Percentiles rank a stretch among this genome's conserved stretches.
phyloP scores from a whole-genome alignment of 2,329 filamentous ascomycete genomes.

The Neobulgaria alba region DNA sequence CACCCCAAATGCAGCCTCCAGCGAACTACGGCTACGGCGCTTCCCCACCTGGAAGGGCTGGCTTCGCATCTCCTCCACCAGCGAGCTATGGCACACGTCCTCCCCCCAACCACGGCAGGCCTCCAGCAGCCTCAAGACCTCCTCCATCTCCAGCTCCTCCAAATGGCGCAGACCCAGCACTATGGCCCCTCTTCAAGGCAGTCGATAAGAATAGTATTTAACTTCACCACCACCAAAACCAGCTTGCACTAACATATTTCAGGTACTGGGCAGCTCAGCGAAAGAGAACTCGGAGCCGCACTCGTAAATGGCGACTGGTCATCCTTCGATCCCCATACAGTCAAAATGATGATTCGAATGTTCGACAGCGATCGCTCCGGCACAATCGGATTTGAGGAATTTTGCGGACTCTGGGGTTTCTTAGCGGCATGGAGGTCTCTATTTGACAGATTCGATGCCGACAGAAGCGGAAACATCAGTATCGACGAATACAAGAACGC shows the following conservation, averaged over 20 bases:
- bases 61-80: constrained; percentile 34
- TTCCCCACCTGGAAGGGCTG: constrained; percentile 25
- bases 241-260: not conserved
- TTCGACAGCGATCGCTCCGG: constrained; percentile 89
- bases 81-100: constrained; percentile 27
- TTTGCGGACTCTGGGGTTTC: constrained; percentile 94
- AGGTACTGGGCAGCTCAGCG: constrained; percentile 74
- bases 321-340: constrained; percentile 85
- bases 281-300: constrained; percentile 77
- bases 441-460: constrained; percentile 90
- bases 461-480: constrained; percentile 79
- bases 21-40: constrained; percentile 21
- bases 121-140: constrained; percentile 51
- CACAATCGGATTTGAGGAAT: constrained; percentile 89
- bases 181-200: constrained; percentile 80
- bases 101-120: constrained; percentile 33
- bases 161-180: constrained; percentile 49
- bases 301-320: constrained; percentile 96
- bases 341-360: constrained; percentile 99
- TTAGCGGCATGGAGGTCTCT: constrained; percentile 87
- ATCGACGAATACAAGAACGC: constrained; percentile 84
- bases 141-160: constrained; percentile 55
- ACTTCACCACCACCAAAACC: not conserved
- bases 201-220: constrained; percentile 76
- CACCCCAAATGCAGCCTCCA: constrained; percentile 21